Evolutionary conservation across 768 basidiomycete species (phyloP), one percentile per base, ranked within the genome.

Genomic region (Daedalea quercina): DNA sequence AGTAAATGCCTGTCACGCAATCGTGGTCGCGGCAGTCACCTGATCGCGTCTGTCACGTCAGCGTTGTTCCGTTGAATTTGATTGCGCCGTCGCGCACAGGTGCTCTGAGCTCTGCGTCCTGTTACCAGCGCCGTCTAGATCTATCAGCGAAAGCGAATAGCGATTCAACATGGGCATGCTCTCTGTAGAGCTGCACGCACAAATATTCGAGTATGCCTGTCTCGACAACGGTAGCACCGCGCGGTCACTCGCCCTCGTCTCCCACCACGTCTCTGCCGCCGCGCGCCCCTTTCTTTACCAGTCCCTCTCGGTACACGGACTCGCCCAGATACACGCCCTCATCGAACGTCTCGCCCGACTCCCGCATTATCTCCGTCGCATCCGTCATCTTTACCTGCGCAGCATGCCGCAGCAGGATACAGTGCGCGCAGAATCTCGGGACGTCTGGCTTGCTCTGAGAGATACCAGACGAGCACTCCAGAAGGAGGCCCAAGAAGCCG

Each of bases 141-240:
- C 44, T 11, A 9, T 26, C 7, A 44, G 4, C 4, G 7, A 15
- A 42, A 17, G 3, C 15, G 15, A 26, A 44, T 4, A 22, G 22
- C 20, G 19, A 15, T 11, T 20, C 46, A 4, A 33, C n/a, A 64
- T 58, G 64, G 54, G 56, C 22, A 44, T 50, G 22, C 57, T 60
- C 51, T 66, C 67, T 0, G 55, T 63, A 23, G 67, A 69, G 50
- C 56, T 69, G 20, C 66, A 64, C 54, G 52, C 62, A 2, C 63
- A 63, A 37, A 65, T 69, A n/a, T 63, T 66, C 54, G 48, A 57
- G 43, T 55, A 62, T 19, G 68, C 68, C 9, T 67, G 68, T 51
- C 57, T 59, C 0, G 69, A 67, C 54, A 64, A 65, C 40, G 69
- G 67, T 0, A 53, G 52, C 4, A 60, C 63, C 2, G 67, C 63